Evolutionary conservation across 208 protist genomes (phyloP).

Genomic region (Wallacemonas rigidus): DNA sequence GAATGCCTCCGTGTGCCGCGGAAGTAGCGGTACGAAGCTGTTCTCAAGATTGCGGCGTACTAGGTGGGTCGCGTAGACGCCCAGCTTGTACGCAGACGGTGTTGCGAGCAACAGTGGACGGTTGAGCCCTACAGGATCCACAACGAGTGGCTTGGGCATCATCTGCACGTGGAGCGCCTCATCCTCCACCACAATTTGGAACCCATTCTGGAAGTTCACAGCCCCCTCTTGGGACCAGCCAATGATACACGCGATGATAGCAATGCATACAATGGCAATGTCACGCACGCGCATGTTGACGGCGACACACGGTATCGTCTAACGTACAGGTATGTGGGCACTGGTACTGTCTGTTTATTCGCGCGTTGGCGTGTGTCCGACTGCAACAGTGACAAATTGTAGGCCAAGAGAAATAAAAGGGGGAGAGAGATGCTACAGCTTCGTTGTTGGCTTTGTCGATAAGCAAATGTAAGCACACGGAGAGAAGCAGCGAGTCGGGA

Average conservation of each 20-base stretch:
- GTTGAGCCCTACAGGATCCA: conserved; percentile 55
- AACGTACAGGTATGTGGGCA: neutral
- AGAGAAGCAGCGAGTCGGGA: conserved; percentile 2
- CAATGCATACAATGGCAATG: conserved; percentile 65
- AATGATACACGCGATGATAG: conserved; percentile 75
- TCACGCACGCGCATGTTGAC: conserved; percentile 80
- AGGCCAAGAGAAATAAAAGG: too few species aligned
- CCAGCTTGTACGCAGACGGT: conserved; percentile 34
- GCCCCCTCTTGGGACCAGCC: conserved; percentile 82
- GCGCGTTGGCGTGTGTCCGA: too few species aligned
- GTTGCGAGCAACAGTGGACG: conserved; percentile 52
- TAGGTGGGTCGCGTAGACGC: conserved; percentile 49
- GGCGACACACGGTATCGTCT: neutral
- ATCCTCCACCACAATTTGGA: conserved; percentile 54
- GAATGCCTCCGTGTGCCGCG: conserved; percentile 19
- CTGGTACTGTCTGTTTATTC: too few species aligned
- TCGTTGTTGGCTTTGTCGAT: neutral
- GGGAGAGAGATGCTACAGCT: too few species aligned
- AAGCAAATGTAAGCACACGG: conserved; percentile 13
- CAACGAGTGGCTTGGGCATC: conserved; percentile 67
- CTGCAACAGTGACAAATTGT: too few species aligned
- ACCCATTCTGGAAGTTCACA: conserved; percentile 61
- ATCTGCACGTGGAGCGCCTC: conserved; percentile 35
- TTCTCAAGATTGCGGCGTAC: conserved; percentile 49
- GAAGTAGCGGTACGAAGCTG: conserved; percentile 41